These are phyloP conservation scores for Dicorynia guianensis DNA, from an alignment of 306 rosid species.

Conservation along the genomic window DNA sequence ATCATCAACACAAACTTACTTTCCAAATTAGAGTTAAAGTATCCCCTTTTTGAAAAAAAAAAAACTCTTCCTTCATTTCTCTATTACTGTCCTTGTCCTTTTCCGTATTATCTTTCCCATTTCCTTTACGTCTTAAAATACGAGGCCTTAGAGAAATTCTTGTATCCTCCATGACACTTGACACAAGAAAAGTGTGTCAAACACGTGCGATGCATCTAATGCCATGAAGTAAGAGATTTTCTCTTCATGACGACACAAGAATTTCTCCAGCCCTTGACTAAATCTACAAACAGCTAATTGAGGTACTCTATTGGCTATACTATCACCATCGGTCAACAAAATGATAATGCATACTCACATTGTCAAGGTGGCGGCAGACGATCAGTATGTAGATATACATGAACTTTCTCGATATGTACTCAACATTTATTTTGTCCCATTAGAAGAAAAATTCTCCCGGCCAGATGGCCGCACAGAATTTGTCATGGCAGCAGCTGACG, in stretches of 20 bases:
- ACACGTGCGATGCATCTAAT: too few species aligned
- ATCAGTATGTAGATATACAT: constrained; percentile 37
- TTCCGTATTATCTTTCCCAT: not conserved
- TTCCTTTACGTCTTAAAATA: constrained; percentile 13
- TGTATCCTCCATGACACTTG: too few species aligned
- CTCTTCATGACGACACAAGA: too few species aligned
- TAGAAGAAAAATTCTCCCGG: constrained; percentile 66
- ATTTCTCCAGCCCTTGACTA: constrained; percentile 4
- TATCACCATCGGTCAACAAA: constrained; percentile 3
- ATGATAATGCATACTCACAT: constrained; percentile 45
- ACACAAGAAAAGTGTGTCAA: too few species aligned
- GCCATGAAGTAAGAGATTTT: too few species aligned
- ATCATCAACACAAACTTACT: not conserved
- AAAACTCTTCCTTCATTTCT: not conserved
- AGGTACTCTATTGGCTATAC: not conserved
- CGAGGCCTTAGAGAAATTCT: too few species aligned
- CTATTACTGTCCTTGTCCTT: constrained; percentile 1
- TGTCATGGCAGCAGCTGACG: constrained; percentile 58
- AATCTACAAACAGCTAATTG: constrained; percentile 16
- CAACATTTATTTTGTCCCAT: constrained; percentile 57
- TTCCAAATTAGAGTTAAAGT: not conserved
- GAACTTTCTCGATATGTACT: constrained; percentile 32
- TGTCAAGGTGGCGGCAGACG: constrained; percentile 39
- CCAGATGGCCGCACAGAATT: constrained; percentile 63
- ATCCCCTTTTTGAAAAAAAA: not conserved